Conservation (phyloP, 2,329 filamentous ascomycete genomes). For the Talaromyces sp. region DNA sequence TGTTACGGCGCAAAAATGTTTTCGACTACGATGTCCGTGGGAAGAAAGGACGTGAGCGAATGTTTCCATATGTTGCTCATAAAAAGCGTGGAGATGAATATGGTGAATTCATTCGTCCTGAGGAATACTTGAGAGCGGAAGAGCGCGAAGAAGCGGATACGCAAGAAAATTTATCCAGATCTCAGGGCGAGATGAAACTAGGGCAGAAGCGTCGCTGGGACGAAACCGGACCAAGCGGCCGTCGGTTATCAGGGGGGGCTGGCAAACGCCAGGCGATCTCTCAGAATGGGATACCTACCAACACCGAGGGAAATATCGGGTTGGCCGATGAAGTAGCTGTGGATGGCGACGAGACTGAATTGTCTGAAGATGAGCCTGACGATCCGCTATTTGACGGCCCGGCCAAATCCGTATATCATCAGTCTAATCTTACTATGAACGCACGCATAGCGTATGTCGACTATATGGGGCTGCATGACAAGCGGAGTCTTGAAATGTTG, state of each 20-base stretch:
- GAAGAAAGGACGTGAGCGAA: slow-evolving; percentile 86
- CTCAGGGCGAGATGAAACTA: slow-evolving; percentile 58
- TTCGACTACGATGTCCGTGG: slow-evolving; percentile 89
- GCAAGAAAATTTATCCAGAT: slow-evolving; percentile 50
- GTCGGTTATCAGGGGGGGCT: slow-evolving; percentile 44
- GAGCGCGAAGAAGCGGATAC: slow-evolving; percentile 75
- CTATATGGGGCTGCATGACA: slow-evolving; percentile 88
- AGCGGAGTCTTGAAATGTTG: slow-evolving; percentile 87
- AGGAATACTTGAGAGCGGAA: slow-evolving; percentile 89
- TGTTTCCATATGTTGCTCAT: slow-evolving; percentile 82
- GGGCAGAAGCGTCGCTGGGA: slow-evolving; percentile 96
- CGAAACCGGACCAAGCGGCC: slow-evolving; percentile 52
- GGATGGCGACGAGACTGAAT: slow-evolving; percentile 55
- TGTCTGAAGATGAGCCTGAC: slow-evolving; percentile 51
- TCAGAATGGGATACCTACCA: slow-evolving; percentile 24
- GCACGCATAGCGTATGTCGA: slow-evolving; percentile 83
- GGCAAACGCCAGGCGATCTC: slow-evolving; percentile 26
- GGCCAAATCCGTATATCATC: slow-evolving; percentile 66
- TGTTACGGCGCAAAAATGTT: slow-evolving; percentile 83
- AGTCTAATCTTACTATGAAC: slow-evolving; percentile 62
- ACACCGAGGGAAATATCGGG: slow-evolving; percentile 48
- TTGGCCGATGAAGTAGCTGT: slow-evolving; percentile 41
- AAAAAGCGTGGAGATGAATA: slow-evolving; percentile 82
- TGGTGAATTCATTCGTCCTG: slow-evolving; percentile 86
- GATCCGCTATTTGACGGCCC: slow-evolving; percentile 58